A percentile compares a stretch with the other conserved stretches of the same genome.
Conservation (phyloP, 2,329 filamentous ascomycete species). For the Fusarium sp. region DNA sequence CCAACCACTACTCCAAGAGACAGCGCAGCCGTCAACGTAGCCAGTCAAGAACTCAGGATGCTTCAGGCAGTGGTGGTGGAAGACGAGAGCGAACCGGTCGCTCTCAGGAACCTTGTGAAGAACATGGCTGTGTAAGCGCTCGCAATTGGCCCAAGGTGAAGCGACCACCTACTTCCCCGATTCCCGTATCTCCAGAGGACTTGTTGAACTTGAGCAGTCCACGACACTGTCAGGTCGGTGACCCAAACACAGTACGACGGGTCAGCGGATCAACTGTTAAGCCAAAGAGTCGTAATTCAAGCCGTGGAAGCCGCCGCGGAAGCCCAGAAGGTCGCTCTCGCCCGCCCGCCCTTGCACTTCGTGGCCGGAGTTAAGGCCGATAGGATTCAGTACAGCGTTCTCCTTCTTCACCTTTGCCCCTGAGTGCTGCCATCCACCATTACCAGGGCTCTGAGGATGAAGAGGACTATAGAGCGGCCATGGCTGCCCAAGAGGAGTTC, state of each 20-base stretch:
- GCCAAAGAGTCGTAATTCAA: slow-evolving; percentile 61
- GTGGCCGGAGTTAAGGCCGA: slow-evolving; percentile 73
- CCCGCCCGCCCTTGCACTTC: slow-evolving; percentile 60
- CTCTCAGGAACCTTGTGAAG: slow-evolving; percentile 73
- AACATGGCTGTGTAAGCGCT: slow-evolving; percentile 74
- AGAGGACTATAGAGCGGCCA: slow-evolving; percentile 66
- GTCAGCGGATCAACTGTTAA: slow-evolving; percentile 51
- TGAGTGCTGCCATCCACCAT: slow-evolving; percentile 65
- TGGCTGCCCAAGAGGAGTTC: slow-evolving; percentile 68
- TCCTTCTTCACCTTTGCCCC: slow-evolving; percentile 83
- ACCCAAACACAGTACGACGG: slow-evolving; percentile 62
- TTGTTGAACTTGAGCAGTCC: slow-evolving; percentile 71
- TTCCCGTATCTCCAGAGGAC: slow-evolving; percentile 95
- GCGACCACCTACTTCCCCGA: slow-evolving; percentile 88
- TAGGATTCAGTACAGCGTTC: slow-evolving; percentile 73
- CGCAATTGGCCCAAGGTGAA: slow-evolving; percentile 80
- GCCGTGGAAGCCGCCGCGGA: slow-evolving; percentile 60
- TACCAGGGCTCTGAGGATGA: slow-evolving; percentile 72
- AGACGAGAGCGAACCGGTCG: slow-evolving; percentile 65
- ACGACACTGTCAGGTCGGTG: slow-evolving; percentile 50
- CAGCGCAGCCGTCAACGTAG: slow-evolving; percentile 68
- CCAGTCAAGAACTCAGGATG: slow-evolving; percentile 59
- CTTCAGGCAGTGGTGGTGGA: slow-evolving; percentile 59
- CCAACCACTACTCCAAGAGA: slow-evolving; percentile 71
- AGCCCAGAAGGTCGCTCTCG: slow-evolving; percentile 61